Percentiles rank a stretch among this genome's conserved stretches.
phyloP scores from a whole-genome alignment of 2,329 filamentous ascomycete species.

The Sporothrix euskadiensis region DNA sequence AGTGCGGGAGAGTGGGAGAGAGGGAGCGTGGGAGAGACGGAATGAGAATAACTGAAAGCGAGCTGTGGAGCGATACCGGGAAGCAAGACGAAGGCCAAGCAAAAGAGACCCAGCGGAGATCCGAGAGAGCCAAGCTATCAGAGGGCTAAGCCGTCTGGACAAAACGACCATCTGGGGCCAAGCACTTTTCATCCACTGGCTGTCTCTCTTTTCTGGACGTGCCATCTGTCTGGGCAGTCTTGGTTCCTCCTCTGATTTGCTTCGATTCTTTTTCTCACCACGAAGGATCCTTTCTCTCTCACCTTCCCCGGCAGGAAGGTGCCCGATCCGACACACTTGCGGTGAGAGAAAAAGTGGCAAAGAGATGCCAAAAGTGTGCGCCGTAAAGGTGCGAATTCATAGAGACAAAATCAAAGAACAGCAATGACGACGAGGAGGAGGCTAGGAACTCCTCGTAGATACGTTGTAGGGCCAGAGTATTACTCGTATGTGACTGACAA shows the following conservation, averaged over 20 bases:
- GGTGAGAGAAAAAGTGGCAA: background rate
- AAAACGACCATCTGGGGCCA: background rate
- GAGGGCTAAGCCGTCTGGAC: background rate
- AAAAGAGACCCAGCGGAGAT: background rate
- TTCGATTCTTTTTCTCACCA: background rate
- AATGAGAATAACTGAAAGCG: background rate
- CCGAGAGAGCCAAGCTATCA: background rate
- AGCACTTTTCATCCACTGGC: slow-evolving; percentile 4
- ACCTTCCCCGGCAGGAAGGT: slow-evolving; percentile 4
- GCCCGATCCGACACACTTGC: background rate
- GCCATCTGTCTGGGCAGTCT: background rate
- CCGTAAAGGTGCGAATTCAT: too few relatives aligned
- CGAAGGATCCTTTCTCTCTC: background rate
- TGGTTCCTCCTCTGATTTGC: background rate
- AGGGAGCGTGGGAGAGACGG: background rate
- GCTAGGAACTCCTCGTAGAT: background rate
- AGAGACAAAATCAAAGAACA: background rate
- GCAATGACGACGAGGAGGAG: background rate
- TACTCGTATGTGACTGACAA: background rate
- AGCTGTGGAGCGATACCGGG: background rate
- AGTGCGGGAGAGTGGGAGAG: background rate
- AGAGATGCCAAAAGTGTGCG: background rate
- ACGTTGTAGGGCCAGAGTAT: background rate
- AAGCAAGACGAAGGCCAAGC: background rate
- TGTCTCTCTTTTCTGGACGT: background rate